A percentile compares a stretch with the other conserved stretches of the same genome.
These are phyloP conservation scores for Penicillium sp. DNA, from an alignment of 2,329 filamentous ascomycete species.

Conservation along the genomic window DNA sequence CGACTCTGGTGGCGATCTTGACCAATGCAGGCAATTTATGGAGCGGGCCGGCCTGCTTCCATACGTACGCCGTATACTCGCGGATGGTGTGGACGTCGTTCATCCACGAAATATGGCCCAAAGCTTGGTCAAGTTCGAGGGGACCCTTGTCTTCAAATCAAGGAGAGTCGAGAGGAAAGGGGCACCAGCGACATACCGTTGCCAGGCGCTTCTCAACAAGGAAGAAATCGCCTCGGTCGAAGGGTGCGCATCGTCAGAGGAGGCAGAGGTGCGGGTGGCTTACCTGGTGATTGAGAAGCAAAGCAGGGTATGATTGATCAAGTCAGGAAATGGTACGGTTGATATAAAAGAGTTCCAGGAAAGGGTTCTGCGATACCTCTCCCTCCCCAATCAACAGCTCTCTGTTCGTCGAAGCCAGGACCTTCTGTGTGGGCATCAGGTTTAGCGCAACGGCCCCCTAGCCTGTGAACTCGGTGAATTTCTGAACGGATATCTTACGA, in stretches of 20 bases:
- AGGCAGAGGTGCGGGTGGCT: slow-evolving; percentile 28
- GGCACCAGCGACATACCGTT: slow-evolving; percentile 21
- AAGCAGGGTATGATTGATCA: background rate
- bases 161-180: slow-evolving; percentile 14
- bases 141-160: slow-evolving; percentile 13
- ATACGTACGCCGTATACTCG: slow-evolving; percentile 63
- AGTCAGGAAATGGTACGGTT: too few species aligned
- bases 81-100: slow-evolving; percentile 54
- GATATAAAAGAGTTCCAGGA: too few species aligned
- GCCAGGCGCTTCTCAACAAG: slow-evolving; percentile 16
- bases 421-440: too few species aligned
- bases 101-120: slow-evolving; percentile 71
- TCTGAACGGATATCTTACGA: too few species aligned
- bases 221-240: slow-evolving; percentile 19
- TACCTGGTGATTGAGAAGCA: background rate
- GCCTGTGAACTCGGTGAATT: too few species aligned
- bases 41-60: slow-evolving; percentile 64
- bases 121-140: slow-evolving; percentile 46
- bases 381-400: too few species aligned
- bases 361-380: too few species aligned
- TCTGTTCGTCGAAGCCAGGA: too few species aligned
- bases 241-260: slow-evolving; percentile 28
- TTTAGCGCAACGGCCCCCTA: too few species aligned
- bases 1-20: slow-evolving; percentile 66
- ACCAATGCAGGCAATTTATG: slow-evolving; percentile 61